Percentiles rank a stretch among this genome's conserved stretches.
Evolutionary conservation across 2,329 filamentous ascomycete genomes (phyloP).

Genomic region (Scleromitrula shiraiana): DNA sequence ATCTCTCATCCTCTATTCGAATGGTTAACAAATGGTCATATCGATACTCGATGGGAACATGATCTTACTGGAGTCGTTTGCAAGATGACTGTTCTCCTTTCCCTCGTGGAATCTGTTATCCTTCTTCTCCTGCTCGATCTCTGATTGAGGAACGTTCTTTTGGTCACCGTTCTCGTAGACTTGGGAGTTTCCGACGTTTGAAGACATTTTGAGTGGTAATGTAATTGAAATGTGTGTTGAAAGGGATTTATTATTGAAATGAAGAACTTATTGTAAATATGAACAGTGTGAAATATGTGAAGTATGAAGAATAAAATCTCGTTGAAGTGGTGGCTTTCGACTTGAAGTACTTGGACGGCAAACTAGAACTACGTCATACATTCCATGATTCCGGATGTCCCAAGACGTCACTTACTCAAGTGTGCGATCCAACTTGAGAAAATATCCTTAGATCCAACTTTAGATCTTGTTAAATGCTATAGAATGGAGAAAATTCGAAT

Average conservation of each 20-base stretch:
- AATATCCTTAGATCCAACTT: no score
- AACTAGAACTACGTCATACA: slow-evolving; percentile 5
- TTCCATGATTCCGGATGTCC: no score
- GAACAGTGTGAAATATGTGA: neutral
- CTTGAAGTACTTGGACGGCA: slow-evolving; percentile 1
- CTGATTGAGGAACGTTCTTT: slow-evolving; percentile 50
- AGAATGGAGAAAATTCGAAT: no score
- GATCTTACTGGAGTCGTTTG: slow-evolving; percentile 61
- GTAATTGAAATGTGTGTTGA: neutral
- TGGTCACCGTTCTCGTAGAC: slow-evolving; percentile 73
- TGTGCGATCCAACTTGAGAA: no score
- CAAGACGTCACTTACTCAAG: no score
- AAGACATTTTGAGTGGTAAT: slow-evolving; percentile 18
- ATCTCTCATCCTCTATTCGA: slow-evolving; percentile 56
- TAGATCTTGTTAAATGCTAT: no score
- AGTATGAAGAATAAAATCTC: neutral
- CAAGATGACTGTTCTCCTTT: slow-evolving; percentile 57
- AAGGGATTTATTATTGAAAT: neutral
- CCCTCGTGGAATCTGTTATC: slow-evolving; percentile 64
- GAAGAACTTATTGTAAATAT: neutral
- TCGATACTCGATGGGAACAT: neutral
- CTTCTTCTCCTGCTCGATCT: slow-evolving; percentile 39
- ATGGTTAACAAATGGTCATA: slow-evolving; percentile 24
- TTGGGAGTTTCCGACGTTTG: slow-evolving; percentile 50
- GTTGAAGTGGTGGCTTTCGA: neutral